phyloP scores from a whole-genome alignment of 148 eudicot genomes.

The Suaeda aralocaspica region DNA sequence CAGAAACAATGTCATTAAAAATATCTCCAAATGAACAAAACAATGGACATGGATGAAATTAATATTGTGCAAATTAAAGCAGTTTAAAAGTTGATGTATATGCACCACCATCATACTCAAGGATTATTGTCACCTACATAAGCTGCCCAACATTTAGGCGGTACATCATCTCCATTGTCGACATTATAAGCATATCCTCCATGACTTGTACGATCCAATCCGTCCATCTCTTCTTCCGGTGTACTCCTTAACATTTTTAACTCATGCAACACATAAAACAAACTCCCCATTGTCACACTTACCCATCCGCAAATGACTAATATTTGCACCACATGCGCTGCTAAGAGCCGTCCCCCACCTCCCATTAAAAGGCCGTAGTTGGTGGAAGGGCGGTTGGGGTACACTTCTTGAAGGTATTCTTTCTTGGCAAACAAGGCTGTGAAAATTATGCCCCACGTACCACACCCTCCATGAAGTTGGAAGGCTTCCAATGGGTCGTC shows the following conservation, averaged over 20 bases:
- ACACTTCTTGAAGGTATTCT: constrained; percentile 33
- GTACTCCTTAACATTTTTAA: constrained; percentile 32
- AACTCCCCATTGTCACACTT: constrained; percentile 34
- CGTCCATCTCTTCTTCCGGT: constrained; percentile 31
- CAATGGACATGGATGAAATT: too few species aligned
- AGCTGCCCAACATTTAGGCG: constrained; percentile 5
- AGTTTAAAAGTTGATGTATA: not conserved
- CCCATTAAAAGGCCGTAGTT: constrained; percentile 38
- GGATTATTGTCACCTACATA: too few species aligned
- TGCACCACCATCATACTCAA: not conserved
- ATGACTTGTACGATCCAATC: constrained; percentile 41
- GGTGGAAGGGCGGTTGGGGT: constrained; percentile 24
- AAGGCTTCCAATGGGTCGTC: constrained; percentile 29
- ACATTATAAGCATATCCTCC: constrained; percentile 35
- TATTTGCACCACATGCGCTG: constrained; percentile 34
- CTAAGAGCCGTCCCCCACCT: constrained; percentile 36
- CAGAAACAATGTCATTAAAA: too few species aligned
- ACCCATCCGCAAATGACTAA: constrained; percentile 32
- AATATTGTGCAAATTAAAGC: too few species aligned
- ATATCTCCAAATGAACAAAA: too few species aligned
- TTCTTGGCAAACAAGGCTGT: constrained; percentile 36
- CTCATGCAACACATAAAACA: constrained; percentile 29
- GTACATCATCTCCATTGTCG: not conserved
- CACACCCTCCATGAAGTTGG: constrained; percentile 39
- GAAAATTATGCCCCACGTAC: constrained; percentile 42